Evolutionary conservation across 202 grass and related monocot genomes (phyloP).

Genomic region (Thinopyrum obtusiflorum): DNA sequence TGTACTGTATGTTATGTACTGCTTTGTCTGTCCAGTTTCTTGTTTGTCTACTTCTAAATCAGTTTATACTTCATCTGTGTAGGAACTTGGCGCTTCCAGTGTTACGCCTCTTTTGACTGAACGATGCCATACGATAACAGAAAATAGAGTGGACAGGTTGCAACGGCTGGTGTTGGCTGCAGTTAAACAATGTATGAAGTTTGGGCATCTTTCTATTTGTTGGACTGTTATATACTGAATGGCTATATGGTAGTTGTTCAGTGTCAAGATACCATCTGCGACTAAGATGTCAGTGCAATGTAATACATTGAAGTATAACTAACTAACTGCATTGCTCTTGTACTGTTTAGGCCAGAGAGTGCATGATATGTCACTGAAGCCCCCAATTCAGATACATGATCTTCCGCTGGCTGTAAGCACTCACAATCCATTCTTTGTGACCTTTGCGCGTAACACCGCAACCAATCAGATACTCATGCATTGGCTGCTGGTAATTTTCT

Average conservation of each 20-base stretch:
- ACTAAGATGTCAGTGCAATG: not conserved
- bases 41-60: slow-evolving; percentile 16
- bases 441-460: not conserved
- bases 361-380: slow-evolving; percentile 79
- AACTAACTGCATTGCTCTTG: slow-evolving; percentile 25
- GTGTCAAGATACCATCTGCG: not conserved
- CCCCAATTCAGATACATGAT: slow-evolving; percentile 56
- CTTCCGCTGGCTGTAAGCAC: slow-evolving; percentile 68
- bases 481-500: not conserved
- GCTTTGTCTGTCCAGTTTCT: slow-evolving; percentile 22
- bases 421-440: not conserved
- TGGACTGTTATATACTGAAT: not conserved
- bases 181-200: slow-evolving; percentile 81
- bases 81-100: slow-evolving; percentile 95
- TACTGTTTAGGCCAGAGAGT: slow-evolving; percentile 76
- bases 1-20: slow-evolving; percentile 83
- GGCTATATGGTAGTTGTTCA: not conserved
- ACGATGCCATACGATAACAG: slow-evolving; percentile 65
- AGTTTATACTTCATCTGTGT: slow-evolving; percentile 1
- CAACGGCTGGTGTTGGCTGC: slow-evolving; percentile 82
- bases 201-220: not conserved
- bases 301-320: not conserved
- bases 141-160: slow-evolving; percentile 88
- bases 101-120: slow-evolving; percentile 87
- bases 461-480: slow-evolving; percentile 11